Base-by-base conservation (phyloP, 148 eudicot species). In the Chenopodium formosanum region DNA sequence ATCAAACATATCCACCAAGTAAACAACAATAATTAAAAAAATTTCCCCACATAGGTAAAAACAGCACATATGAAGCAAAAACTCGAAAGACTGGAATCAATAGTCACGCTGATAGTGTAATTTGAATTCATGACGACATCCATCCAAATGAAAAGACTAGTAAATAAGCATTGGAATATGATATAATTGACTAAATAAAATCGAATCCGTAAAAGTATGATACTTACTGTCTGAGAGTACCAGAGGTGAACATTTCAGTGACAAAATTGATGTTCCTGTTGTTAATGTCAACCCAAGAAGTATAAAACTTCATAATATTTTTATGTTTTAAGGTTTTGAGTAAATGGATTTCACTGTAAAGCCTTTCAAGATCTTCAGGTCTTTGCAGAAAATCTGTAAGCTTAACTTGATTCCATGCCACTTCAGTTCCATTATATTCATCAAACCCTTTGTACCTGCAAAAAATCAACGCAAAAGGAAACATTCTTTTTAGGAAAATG, bases 171-270 rank as follows among this genome's bases (percentile, higher is more conserved):
- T 65, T 65, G 27, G 31, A n/a, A n/a, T n/a, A 23, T n/a, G 8
- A 23, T n/a, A 25, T 65, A 25, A n/a, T 9, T 50, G 53, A 65
- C 22, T n/a, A 65, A 65, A n/a, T 65, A 25, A 65, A 65, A n/a
- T 25, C 10, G 32, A n/a, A 65, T 7, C 22, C 25, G 58, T 23
- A 12, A 13, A 40, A 56, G n/a, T 56, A 66, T 2, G 71, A 58
- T 11, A 67, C 88, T 77, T 83, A 86, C 88, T 86, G 88, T 81
- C 88, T 80, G 29, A 86, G 82, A 47, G 88, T 86, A 58, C 88
- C 88, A 77, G 88, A 86, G 20, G 88, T 83, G 76, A 83, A 86
- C 88, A 86, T 86, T 78, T 86, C 88, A 48, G 88, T 86, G 73
- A 86, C 82, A 69, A 86, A 83, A 34, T 86, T 86, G 82, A 86